Conservation (phyloP, 2,329 filamentous ascomycete species). For the Drechslerella coelobrocha region DNA sequence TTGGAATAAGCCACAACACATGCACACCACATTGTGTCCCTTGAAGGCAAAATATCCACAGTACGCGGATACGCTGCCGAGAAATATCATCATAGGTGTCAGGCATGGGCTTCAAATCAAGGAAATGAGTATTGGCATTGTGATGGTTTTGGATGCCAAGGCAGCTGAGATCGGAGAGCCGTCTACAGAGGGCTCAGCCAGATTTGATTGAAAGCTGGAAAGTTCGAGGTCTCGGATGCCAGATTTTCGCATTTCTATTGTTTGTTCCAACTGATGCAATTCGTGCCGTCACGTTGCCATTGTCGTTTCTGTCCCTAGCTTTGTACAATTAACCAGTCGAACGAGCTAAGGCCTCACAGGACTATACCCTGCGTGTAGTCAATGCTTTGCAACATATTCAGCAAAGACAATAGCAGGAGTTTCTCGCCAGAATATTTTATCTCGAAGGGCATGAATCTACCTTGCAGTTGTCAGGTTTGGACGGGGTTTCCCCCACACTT, state of each 20-base stretch:
- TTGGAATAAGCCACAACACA: conserved; percentile 26
- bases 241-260: conserved; percentile 14
- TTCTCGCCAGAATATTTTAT: conserved; percentile 10
- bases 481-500: no score
- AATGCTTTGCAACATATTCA: conserved; percentile 15
- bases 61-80: no score
- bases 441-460: conserved; percentile 17
- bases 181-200: not conserved
- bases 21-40: not conserved
- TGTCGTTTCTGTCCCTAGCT: conserved; percentile 14
- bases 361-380: conserved; percentile 8
- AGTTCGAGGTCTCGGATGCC: conserved; percentile 12
- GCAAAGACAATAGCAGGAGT: conserved; percentile 1
- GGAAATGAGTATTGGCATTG: not conserved
- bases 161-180: conserved; percentile 7
- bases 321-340: not conserved
- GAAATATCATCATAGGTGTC: no score
- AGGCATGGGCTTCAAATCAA: no score
- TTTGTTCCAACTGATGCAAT: no score
- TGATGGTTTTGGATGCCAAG: conserved; percentile 9
- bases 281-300: not conserved
- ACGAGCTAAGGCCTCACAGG: no score
- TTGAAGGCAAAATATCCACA: not conserved
- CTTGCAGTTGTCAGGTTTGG: no score
- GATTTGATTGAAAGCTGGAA: not conserved